phyloP scores from a whole-genome alignment of 1,139 yeast genomes.

The Pichia sp. region DNA sequence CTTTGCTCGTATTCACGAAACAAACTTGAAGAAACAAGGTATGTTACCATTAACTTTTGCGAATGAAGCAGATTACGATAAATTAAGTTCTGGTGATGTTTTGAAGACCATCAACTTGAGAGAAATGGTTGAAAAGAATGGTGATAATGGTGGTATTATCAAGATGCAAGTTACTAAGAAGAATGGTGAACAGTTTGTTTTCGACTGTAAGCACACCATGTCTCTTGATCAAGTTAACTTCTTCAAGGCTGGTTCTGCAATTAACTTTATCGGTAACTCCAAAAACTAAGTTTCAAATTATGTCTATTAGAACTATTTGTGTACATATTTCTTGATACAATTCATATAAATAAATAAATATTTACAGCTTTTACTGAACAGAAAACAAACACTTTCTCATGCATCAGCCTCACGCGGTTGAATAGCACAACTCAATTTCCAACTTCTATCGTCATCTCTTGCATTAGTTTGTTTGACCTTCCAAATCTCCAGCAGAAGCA shows the following conservation, averaged over 20 bases:
- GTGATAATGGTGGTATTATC: conserved; percentile 79
- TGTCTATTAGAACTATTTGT: too few relatives aligned
- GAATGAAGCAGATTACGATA: conserved; percentile 82
- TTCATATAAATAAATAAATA: too few relatives aligned
- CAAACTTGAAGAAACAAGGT: conserved; percentile 93
- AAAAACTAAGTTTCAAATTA: conserved; percentile 26
- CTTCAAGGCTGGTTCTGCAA: conserved; percentile 96
- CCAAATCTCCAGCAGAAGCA: conserved; percentile 61
- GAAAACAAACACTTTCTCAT: background rate
- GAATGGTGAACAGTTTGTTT: conserved; percentile 61
- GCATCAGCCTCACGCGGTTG: conserved; percentile 24
- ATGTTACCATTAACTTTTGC: conserved; percentile 91
- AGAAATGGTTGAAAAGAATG: conserved; percentile 73
- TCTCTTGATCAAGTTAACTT: conserved; percentile 92
- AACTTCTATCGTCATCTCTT: conserved; percentile 58
- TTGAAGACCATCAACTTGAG: conserved; percentile 69
- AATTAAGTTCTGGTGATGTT: conserved; percentile 64
- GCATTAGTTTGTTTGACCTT: conserved; percentile 53
- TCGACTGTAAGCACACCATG: conserved; percentile 88
- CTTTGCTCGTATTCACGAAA: conserved; percentile 92
- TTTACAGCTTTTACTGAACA: background rate
- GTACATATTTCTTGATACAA: too few relatives aligned
- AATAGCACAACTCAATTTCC: conserved; percentile 59
- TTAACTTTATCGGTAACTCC: conserved; percentile 77
- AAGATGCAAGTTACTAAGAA: conserved; percentile 66